Evolutionary conservation across 1,284 basidiomycete species (phyloP).

Genomic region (Cystobasidium slooffiae): DNA sequence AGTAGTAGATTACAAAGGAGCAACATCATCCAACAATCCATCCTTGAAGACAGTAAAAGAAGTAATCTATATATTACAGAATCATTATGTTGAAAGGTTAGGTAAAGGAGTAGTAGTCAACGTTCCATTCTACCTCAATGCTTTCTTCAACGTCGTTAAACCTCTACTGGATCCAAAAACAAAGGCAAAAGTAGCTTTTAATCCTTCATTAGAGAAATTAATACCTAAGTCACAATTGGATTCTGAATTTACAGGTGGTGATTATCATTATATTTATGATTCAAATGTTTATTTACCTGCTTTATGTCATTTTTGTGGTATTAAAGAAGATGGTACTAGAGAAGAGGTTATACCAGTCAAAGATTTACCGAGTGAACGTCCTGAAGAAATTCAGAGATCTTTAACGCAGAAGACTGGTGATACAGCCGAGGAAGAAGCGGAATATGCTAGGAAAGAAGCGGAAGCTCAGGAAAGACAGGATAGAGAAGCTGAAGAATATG

Average conservation of each 20-base stretch:
- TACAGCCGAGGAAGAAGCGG: constrained; percentile 8
- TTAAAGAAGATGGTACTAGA: constrained; percentile 43
- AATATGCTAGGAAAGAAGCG: constrained; percentile 20
- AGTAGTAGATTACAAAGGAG: constrained; percentile 79
- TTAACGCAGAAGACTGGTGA: constrained; percentile 12
- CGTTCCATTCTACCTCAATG: constrained; percentile 62
- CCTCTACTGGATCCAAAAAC: constrained; percentile 91
- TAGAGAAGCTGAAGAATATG: constrained; percentile 19
- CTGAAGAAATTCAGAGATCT: constrained; percentile 31
- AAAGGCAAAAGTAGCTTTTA: constrained; percentile 88
- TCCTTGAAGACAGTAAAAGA: constrained; percentile 76
- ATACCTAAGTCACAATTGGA: constrained; percentile 77
- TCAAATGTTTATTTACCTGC: constrained; percentile 67
- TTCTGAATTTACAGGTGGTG: constrained; percentile 74
- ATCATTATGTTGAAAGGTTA: constrained; percentile 87
- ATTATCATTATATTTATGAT: constrained; percentile 76
- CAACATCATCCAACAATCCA: constrained; percentile 77
- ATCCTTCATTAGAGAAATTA: constrained; percentile 76
- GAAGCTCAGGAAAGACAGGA: constrained; percentile 21
- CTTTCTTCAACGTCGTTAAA: constrained; percentile 80
- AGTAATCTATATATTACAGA: constrained; percentile 80
- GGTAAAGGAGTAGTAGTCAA: constrained; percentile 84
- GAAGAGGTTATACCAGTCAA: constrained; percentile 36
- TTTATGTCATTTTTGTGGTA: constrained; percentile 44
- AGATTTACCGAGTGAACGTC: constrained; percentile 12